A percentile compares a stretch with the other conserved stretches of the same genome.
Conservation (phyloP, 306 rosid genomes). For the Prunus davidiana region DNA sequence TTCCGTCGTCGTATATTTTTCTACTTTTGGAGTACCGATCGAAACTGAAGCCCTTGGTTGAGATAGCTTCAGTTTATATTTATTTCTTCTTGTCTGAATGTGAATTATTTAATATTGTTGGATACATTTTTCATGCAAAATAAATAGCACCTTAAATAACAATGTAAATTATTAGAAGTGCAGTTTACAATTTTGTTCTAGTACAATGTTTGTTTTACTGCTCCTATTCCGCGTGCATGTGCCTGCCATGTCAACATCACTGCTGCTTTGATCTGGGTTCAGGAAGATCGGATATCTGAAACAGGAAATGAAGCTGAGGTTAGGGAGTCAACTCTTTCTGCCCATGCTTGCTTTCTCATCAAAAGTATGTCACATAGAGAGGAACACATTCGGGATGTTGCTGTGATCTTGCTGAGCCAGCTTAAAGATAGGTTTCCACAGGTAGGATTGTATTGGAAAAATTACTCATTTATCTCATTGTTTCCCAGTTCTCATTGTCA, state of each 20-base stretch:
- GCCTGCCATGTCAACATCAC: slow-evolving; percentile 4
- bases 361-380: slow-evolving; percentile 86
- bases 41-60: too few relatives aligned
- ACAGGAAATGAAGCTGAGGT: slow-evolving; percentile 80
- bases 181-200: not conserved
- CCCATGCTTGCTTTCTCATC: slow-evolving; percentile 82
- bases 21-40: too few relatives aligned
- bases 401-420: slow-evolving; percentile 84
- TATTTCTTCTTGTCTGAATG: not conserved
- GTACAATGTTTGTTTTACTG: not conserved
- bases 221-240: not conserved
- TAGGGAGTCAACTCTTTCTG: slow-evolving; percentile 70
- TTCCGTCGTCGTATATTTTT: too few relatives aligned
- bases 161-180: not conserved
- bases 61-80: not conserved
- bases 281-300: slow-evolving; percentile 89
- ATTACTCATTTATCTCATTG: slow-evolving; percentile 10
- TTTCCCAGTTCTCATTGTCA: not conserved
- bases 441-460: slow-evolving; percentile 34
- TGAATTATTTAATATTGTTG: not conserved
- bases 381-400: slow-evolving; percentile 79
- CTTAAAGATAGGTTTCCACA: slow-evolving; percentile 92
- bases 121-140: not conserved
- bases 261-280: slow-evolving; percentile 44
- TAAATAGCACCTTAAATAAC: not conserved